These are phyloP conservation scores for Fusarium oligoseptatum DNA, from an alignment of 2,329 filamentous ascomycete genomes.

Conservation along the genomic window DNA sequence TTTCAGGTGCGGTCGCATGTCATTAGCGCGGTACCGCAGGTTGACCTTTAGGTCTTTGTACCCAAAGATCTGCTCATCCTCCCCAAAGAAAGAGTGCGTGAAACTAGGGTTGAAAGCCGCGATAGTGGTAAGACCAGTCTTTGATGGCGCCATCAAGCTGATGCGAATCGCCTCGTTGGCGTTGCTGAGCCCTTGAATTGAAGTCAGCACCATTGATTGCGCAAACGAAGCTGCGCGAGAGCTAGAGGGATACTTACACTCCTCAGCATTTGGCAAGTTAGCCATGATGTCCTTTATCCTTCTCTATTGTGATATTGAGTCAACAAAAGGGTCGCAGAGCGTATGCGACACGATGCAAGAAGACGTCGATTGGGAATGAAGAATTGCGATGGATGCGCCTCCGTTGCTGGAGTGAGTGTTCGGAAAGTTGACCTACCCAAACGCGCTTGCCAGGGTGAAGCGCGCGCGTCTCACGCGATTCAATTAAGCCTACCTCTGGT, in stretches of 20 bases:
- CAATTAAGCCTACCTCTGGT: slow-evolving; percentile 28
- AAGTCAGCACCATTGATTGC: slow-evolving; percentile 33
- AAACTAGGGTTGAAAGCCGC: slow-evolving; percentile 85
- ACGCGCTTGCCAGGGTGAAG: slow-evolving; percentile 21
- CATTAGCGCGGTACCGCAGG: slow-evolving; percentile 74
- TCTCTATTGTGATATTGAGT: background rate
- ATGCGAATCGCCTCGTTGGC: slow-evolving; percentile 74
- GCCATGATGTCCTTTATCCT: slow-evolving; percentile 42
- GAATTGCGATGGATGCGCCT: slow-evolving; percentile 21
- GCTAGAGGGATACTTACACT: slow-evolving; percentile 48
- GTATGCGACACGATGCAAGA: slow-evolving; percentile 4
- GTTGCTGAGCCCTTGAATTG: slow-evolving; percentile 66
- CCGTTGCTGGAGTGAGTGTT: background rate
- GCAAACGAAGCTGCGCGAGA: background rate
- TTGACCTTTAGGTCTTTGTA: slow-evolving; percentile 86
- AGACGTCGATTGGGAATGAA: background rate
- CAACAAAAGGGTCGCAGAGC: background rate
- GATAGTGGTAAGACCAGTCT: slow-evolving; percentile 66
- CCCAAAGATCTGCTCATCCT: slow-evolving; percentile 92
- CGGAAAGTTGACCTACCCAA: background rate
- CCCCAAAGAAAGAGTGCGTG: slow-evolving; percentile 92
- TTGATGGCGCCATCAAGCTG: slow-evolving; percentile 67
- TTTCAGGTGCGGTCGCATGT: slow-evolving; percentile 83
- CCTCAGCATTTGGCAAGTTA: slow-evolving; percentile 48
- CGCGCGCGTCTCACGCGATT: slow-evolving; percentile 32